Base-by-base conservation (phyloP, 2,329 filamentous ascomycete species). In the Penicillium fuscoglaucum region DNA sequence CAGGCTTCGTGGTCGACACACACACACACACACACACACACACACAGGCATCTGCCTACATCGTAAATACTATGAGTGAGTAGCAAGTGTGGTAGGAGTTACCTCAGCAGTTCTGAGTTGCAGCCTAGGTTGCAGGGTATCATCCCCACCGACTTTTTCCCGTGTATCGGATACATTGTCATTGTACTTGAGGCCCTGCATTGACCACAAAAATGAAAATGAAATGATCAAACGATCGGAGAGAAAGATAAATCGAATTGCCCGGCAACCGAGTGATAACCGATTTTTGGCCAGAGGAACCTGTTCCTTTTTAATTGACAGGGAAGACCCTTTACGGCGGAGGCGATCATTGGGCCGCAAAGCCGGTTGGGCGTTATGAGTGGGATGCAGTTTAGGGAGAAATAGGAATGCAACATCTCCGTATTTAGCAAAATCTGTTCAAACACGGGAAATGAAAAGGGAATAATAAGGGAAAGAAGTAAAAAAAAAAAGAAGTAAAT, bases 331-430 rank as follows among this genome's bases (percentile, higher is more conserved):
- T 39, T 54, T 24, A 31, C 44, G 31, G 58, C 53, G 65, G 64
- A 61, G 62, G 62, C 58, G 58, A 61, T 53, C 54, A 63, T 67
- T 65, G 65, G 65, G 65, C 65, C 64, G 64, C 65, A 65, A 67
- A 52, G 37, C 47, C 40, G 40, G 49, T 65, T 61, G 64, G 62
- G 62, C 62, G 57, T 54, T 59, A 35, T 46, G 26, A 12, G 24
- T 26, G 26, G 48, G 28, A 45, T 55, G 44, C 6, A 37, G 2
- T 45, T 53, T 47, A 54, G 49, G 55, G 24, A 47, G 44, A 48
- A 58, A 58, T 58, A 54, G 55, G 55, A 48, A 58, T 41, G 7
- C 33, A n/a, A 46, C 39, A 51, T 28, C 8, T 17, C 19, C 13
- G 24, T 19, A 19, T 19, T 24, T 17, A 51, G 48, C 26, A 28